Evolutionary conservation across 2,329 filamentous ascomycete genomes (phyloP), one percentile per base, ranked within the genome.

Genomic region (Hirsutella minnesotensis): DNA sequence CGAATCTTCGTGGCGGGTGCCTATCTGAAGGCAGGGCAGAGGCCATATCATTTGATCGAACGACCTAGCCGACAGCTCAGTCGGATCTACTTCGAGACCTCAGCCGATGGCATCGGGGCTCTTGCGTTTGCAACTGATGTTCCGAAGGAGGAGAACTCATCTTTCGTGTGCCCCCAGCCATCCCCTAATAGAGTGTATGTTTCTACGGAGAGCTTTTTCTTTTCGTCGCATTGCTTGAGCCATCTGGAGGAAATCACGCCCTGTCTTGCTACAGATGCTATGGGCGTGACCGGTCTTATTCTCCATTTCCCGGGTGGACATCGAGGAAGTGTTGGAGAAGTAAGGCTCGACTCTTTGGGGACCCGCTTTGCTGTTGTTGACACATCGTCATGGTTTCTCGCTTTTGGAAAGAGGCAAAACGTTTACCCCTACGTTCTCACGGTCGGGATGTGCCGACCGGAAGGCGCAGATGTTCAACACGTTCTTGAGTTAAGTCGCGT

Each of bases 111-210:
- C 16, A 44, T 44, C 30, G 18, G 31, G 12, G 27, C 30, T 34
- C 42, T 44, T 9, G 42, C 42, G 9, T 44, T 44, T 18, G 42
- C 24, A 12, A 39, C 18, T 36, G 24, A 34, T 10, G 16, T 13
- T 39, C 42, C 24, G 10, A 20, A 29, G 21, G 22, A 12, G 21
- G 29, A 31, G 29, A 20, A 22, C 15, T 18, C 24, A n/a, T 12
- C 30, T 30, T 39, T 44, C 36, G n/a, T 31, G 15, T 38, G 21
- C 22, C 37, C 36, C 22, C 27, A 39, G 22, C 42, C 42, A 22
- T 39, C 42, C n/a, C 42, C 12, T 9, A 44, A 44, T 21, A 44
- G 18, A 22, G 42, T 44, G 20, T 39, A 44, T 36, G 18, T 44
- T 34, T 12, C 37, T 12, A 39, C 18, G 18, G 42, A 44, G 29